Evolutionary conservation across 164 flowering plant genomes (phyloP), one percentile per base, ranked within the genome.

Genomic region (Malania oleifera): DNA sequence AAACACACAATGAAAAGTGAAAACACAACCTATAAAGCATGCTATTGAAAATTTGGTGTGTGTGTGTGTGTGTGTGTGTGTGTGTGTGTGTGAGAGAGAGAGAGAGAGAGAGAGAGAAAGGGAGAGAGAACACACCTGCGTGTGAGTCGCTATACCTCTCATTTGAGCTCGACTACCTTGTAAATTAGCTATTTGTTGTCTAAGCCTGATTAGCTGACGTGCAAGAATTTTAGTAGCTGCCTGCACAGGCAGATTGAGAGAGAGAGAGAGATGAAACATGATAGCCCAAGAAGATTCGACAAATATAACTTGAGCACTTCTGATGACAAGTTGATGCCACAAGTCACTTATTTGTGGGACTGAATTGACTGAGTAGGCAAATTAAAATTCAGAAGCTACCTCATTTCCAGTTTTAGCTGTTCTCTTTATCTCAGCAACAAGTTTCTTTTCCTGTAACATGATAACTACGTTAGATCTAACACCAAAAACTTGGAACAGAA

Each of bases 331-430:
- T 20, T 28, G 50, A 44, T 57, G 18, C n/a, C 38, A 26, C 25
- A 29, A 13, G 15, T 14, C 7, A 24, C 37, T 20, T 20, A 39
- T 54, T 27, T 28, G n/a, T 5, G 13, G 37, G 14, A n/a, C 31
- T 22, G 46, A 5, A 46, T 4, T n/a, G 10, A n/a, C 22, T 27
- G 41, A 6, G 8, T 13, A 38, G 5, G 51, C n/a, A 56, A 35
- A 61, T 15, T 29, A 29, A 57, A 15, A 44, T 0, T 25, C 17
- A 62, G 12, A 51, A 57, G 40, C 39, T 56, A 84, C 98, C 86
- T 92, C 98, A 71, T 92, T 92, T 62, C 96, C 96, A 19, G 91
- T 85, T 77, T 92, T 92, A 8, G 98, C 98, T 55, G 86, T 89
- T 74, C 73, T 84, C 76, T 92, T 92, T 60, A 89, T 92, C 77